phyloP scores from a whole-genome alignment of 805 yeast genomes.

The Saccharomycopsis malanga region DNA sequence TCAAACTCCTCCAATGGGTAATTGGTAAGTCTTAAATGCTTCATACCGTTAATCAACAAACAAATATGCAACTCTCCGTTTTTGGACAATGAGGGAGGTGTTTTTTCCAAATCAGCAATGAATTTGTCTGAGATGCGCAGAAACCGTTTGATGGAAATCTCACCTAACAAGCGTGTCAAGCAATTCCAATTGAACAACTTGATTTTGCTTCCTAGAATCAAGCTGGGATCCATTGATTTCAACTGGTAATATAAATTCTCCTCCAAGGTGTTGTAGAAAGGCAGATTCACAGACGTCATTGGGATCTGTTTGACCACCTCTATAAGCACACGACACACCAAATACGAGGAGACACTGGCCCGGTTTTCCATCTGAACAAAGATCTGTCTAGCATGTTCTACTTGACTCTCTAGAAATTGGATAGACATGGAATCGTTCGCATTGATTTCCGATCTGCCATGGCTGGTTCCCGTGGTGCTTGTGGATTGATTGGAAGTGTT shows the following conservation, averaged over 20 bases:
- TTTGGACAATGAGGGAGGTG: slow-evolving; percentile 42
- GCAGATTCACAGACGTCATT: slow-evolving; percentile 64
- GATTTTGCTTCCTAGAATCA: slow-evolving; percentile 59
- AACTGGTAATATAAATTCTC: slow-evolving; percentile 90
- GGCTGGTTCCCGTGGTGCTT: slow-evolving; percentile 1
- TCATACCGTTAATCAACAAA: slow-evolving; percentile 84
- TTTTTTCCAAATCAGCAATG: slow-evolving; percentile 83
- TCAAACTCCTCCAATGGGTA: slow-evolving; percentile 88
- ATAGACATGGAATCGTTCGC: slow-evolving; percentile 11
- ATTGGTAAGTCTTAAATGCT: slow-evolving; percentile 67
- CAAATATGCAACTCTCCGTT: slow-evolving; percentile 51
- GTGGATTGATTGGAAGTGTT: slow-evolving; percentile 17
- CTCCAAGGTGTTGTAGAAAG: slow-evolving; percentile 74
- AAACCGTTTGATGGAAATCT: slow-evolving; percentile 80
- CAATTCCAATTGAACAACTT: slow-evolving; percentile 91
- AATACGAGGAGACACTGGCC: slow-evolving; percentile 78
- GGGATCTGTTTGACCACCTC: slow-evolving; percentile 90
- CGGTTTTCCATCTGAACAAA: slow-evolving; percentile 83
- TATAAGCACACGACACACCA: slow-evolving; percentile 82
- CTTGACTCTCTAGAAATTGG: slow-evolving; percentile 25
- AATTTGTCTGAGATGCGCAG: slow-evolving; percentile 87
- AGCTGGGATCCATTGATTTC: slow-evolving; percentile 74
- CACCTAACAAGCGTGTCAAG: slow-evolving; percentile 82
- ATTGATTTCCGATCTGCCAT: slow-evolving; percentile 1
- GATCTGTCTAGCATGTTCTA: slow-evolving; percentile 45